A percentile compares a stretch with the other conserved stretches of the same genome.
phyloP scores from a whole-genome alignment of 176 grass and related monocot genomes.

The Sorghum bicolor region Sorghum_bicolor_NCBIv3 NC_012870.2:70833001-70833500 shows the following conservation, averaged over 20 bases:
- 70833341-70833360: not conserved
- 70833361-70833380: not conserved
- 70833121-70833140: not conserved
- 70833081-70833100: not conserved
- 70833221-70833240: not conserved
- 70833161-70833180: not conserved
- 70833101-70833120: no score
- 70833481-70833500: no score
- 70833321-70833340: not conserved
- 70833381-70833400: not conserved
- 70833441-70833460: no score
- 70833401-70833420: not conserved
- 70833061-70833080: not conserved
- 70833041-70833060: not conserved
- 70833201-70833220: not conserved
- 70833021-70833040: not conserved
- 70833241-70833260: not conserved
- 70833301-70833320: not conserved
- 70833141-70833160: not conserved
- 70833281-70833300: not conserved
- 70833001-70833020: not conserved
- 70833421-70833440: not conserved
- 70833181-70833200: constrained; percentile 16
- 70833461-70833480: no score
- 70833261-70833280: no score